Conservation (phyloP, 225 moss, liverwort and hornwort species). For the Pseudoscleropodium purum region DNA sequence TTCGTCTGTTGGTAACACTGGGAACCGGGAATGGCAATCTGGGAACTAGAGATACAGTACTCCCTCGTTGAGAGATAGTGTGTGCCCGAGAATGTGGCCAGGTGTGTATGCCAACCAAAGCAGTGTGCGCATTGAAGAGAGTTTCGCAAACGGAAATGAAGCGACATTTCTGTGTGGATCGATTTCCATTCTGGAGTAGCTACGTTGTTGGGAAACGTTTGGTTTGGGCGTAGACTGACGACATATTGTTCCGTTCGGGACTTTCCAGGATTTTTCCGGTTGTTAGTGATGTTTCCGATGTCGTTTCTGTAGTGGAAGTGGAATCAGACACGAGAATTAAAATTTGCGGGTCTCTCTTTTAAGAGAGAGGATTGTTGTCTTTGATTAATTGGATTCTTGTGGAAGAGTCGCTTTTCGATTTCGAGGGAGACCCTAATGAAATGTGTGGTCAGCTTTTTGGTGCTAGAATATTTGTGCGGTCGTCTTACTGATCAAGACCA, state of each 20-base stretch:
- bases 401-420: not conserved
- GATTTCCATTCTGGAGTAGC: not conserved
- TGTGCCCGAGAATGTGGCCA: not conserved
- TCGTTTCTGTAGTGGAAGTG: not conserved
- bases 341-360: not conserved
- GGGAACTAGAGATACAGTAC: not conserved
- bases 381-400: not conserved
- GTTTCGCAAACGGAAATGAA: not conserved
- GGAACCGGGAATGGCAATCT: not conserved
- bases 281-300: not conserved
- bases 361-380: no score
- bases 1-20: not conserved
- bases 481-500: not conserved
- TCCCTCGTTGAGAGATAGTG: no score
- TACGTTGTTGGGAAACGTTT: not conserved
- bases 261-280: not conserved
- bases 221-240: not conserved
- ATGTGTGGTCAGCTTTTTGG: not conserved
- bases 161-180: not conserved
- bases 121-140: not conserved
- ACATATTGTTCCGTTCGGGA: not conserved
- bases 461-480: not conserved
- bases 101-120: not conserved
- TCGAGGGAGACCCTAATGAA: not conserved
- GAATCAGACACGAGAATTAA: not conserved